Evolutionary conservation across 1,284 basidiomycete species (phyloP).

Genomic region (Trichosporon faecale): DNA sequence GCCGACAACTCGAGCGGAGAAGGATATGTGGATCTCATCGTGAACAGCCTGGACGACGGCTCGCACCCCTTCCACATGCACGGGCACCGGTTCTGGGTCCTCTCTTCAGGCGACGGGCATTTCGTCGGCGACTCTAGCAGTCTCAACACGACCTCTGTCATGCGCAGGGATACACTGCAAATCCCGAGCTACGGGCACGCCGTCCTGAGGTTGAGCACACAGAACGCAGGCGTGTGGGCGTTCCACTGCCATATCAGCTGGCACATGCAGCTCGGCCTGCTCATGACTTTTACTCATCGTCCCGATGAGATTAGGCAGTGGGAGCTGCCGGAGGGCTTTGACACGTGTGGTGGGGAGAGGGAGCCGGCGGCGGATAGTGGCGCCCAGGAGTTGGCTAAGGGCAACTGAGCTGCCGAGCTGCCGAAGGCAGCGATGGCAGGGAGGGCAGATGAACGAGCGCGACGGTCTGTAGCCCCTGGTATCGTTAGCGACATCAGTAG

Average conservation of each 20-base stretch:
- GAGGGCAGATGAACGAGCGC: no score
- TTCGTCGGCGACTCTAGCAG: conserved; percentile 17
- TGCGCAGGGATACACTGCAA: conserved; percentile 35
- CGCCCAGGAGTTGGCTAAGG: background rate
- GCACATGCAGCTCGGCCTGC: conserved; percentile 28
- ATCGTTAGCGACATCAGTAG: no score
- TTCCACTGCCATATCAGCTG: conserved; percentile 37
- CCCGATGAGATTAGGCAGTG: conserved; percentile 18
- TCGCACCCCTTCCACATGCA: conserved; percentile 40
- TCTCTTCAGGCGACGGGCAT: conserved; percentile 20
- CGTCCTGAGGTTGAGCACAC: conserved; percentile 30
- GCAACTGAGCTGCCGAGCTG: background rate
- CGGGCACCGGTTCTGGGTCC: conserved; percentile 34
- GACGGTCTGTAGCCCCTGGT: no score
- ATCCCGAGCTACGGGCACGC: conserved; percentile 29
- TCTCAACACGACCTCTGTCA: conserved; percentile 28
- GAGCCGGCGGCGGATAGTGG: background rate
- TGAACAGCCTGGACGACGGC: conserved; percentile 33
- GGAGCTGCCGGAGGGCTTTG: conserved; percentile 9
- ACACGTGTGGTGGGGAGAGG: conserved; percentile 7
- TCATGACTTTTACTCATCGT: conserved; percentile 21
- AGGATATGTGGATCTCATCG: conserved; percentile 25
- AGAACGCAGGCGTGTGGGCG: conserved; percentile 33
- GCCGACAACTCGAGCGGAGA: conserved; percentile 15
- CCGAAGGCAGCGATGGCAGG: background rate